Conservation (phyloP, 306 rosid species). For the Ormosia semicastrata region DNA sequence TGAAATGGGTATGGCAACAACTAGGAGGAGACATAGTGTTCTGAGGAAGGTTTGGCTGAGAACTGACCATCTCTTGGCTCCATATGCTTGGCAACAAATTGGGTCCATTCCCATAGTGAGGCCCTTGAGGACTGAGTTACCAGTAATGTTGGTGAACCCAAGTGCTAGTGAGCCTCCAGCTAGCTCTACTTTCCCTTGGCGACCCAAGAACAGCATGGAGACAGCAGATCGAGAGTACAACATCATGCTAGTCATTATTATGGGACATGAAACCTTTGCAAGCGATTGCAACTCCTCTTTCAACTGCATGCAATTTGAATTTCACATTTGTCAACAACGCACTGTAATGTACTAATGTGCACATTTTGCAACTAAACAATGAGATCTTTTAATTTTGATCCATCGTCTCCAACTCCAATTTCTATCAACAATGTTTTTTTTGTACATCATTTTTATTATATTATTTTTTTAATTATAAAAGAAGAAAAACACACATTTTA, state of each 20-base stretch:
- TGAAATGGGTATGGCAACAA: slow-evolving; percentile 72
- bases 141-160: slow-evolving; percentile 84
- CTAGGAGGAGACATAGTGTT: slow-evolving; percentile 67
- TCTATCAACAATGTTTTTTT: too few species aligned
- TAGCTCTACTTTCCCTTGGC: slow-evolving; percentile 70
- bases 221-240: slow-evolving; percentile 67
- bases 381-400: not conserved
- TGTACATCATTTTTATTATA: too few species aligned
- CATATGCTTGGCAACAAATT: slow-evolving; percentile 91
- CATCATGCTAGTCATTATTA: slow-evolving; percentile 61
- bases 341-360: not conserved
- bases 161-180: slow-evolving; percentile 91
- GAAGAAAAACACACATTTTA: too few species aligned
- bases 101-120: slow-evolving; percentile 90
- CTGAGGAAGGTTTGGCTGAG: slow-evolving; percentile 65
- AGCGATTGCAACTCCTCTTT: slow-evolving; percentile 63
- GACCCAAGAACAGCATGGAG: slow-evolving; percentile 83
- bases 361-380: not conserved
- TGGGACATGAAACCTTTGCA: slow-evolving; percentile 63
- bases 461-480: too few species aligned
- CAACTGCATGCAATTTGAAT: slow-evolving; percentile 53
- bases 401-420: not conserved
- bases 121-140: slow-evolving; percentile 69
- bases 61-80: slow-evolving; percentile 72
- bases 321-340: not conserved